Conservation (phyloP, 192 early-diverging fungal species). For the Lunasporangiospora selenospora region DNA sequence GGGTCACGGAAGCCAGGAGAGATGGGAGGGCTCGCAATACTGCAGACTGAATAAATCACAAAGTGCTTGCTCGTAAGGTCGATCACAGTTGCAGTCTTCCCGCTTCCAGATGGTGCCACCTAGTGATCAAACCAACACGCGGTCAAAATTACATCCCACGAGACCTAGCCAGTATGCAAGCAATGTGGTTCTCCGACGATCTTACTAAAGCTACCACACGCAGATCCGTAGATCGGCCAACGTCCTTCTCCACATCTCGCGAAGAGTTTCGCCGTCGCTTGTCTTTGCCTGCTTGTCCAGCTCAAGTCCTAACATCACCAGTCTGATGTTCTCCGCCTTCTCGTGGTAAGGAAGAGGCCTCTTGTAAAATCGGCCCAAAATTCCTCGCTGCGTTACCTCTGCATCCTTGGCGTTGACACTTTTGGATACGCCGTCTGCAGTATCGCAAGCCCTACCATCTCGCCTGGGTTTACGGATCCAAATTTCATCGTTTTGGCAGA, state of each 20-base stretch:
- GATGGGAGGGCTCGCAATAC: not conserved
- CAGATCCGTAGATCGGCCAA: not conserved
- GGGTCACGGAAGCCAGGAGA: slow-evolving; percentile 17
- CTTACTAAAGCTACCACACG: slow-evolving; percentile 31
- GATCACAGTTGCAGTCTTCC: slow-evolving; percentile 36
- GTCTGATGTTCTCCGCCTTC: slow-evolving; percentile 3
- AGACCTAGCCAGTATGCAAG: too few relatives aligned
- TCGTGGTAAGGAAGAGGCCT: slow-evolving; percentile 15
- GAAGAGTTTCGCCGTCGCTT: slow-evolving; percentile 12
- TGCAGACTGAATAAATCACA: slow-evolving; percentile 39
- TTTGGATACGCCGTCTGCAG: not conserved
- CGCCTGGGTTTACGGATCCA: too few relatives aligned
- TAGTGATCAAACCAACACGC: too few relatives aligned
- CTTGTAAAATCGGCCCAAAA: slow-evolving; percentile 23
- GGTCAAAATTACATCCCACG: too few relatives aligned
- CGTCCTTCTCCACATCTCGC: slow-evolving; percentile 18
- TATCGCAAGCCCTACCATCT: too few relatives aligned
- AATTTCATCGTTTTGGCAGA: too few relatives aligned
- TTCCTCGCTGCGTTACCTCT: slow-evolving; percentile 14
- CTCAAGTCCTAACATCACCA: slow-evolving; percentile 30
- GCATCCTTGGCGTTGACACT: slow-evolving; percentile 4
- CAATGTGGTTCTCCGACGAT: too few relatives aligned
- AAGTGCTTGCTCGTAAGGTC: slow-evolving; percentile 22
- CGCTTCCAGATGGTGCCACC: slow-evolving; percentile 33
- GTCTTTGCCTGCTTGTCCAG: slow-evolving; percentile 28